Evolutionary conservation across 1,284 basidiomycete species (phyloP), one percentile per base, ranked within the genome.

Genomic region (Exobasidium cylindrosporum): DNA sequence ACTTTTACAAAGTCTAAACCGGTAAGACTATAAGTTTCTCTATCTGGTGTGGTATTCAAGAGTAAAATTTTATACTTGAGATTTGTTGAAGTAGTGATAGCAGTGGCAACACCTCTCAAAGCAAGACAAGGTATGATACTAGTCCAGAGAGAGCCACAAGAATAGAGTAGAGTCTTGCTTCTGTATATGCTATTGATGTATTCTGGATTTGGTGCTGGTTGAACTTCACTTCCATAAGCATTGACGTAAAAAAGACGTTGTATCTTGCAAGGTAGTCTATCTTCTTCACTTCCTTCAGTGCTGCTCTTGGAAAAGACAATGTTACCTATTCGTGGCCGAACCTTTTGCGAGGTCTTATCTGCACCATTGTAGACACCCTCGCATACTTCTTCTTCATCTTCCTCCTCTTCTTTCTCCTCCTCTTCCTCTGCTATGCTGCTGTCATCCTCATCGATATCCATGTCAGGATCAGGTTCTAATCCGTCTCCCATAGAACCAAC

Each of bases 91-190:
- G 85, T 83, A 5, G 91, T 90, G 63, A 97, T 94, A 10, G 86
- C 85, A 30, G 85, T 82, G 0, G 88, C 92, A 3, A 97, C 87
- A 4, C 90, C 90, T 56, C 88, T 87, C 14, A 98, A 82, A 0
- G 90, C 88, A 17, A 98, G 84, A 78, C 93, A 96, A 0, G 95
- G 94, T 17, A 96, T 87, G 68, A 97, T 90, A 44, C 73, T 77
- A 1, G 93, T 96, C 91, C 91, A 97, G 1, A 96, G 82, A 0
- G 91, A 94, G 1, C 92, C 92, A 78, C 91, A 60, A 1, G 91
- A 92, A 80, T 95, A 96, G 3, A 97, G 87, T 31, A 97, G 82
- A 1, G 89, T 84, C 67, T 89, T 86, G 60, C 85, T 85, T n/a
- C 84, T 81, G 1, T 81, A 80, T 2, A 97, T 82, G 21, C 86